Evolutionary conservation across 148 eudicot genomes (phyloP).

Genomic region (Camellia granthamiana): DNA sequence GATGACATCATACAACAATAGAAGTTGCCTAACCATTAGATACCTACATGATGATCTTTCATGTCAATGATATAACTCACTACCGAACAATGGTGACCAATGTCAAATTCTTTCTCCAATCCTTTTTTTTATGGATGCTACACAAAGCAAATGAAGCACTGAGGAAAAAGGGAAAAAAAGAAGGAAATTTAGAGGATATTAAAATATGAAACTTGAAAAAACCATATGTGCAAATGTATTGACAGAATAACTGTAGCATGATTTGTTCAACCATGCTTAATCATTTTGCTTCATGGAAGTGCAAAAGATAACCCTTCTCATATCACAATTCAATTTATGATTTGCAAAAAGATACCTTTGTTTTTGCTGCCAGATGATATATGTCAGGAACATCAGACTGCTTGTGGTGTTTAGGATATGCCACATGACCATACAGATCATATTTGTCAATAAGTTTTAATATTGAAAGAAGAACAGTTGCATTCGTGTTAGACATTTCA

Average conservation of each 20-base stretch:
- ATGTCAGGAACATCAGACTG: slow-evolving; percentile 86
- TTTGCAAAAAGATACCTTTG: slow-evolving; percentile 47
- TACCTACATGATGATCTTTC: too few species aligned
- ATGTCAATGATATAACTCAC: too few species aligned
- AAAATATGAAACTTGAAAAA: background rate
- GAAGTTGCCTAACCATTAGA: too few species aligned
- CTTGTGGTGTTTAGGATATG: slow-evolving; percentile 93
- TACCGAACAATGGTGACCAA: too few species aligned
- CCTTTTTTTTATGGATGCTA: too few species aligned
- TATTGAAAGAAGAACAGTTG: slow-evolving; percentile 78
- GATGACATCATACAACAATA: too few species aligned
- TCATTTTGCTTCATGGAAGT: background rate
- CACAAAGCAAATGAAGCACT: too few species aligned
- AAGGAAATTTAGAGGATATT: background rate
- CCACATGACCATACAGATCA: slow-evolving; percentile 94
- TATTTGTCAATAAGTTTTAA: slow-evolving; percentile 80
- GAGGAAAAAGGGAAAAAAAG: background rate
- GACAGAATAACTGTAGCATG: background rate
- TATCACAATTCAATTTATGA: background rate
- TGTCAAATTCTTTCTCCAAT: background rate
- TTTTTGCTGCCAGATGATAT: slow-evolving; percentile 83
- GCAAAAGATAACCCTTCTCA: background rate
- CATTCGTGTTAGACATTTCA: slow-evolving; percentile 78
- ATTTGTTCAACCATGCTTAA: background rate
- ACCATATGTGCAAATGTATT: too few species aligned